These are phyloP conservation scores for Endothia cerciana DNA, from an alignment of 2,329 filamentous ascomycete genomes.

Conservation along the genomic window DNA sequence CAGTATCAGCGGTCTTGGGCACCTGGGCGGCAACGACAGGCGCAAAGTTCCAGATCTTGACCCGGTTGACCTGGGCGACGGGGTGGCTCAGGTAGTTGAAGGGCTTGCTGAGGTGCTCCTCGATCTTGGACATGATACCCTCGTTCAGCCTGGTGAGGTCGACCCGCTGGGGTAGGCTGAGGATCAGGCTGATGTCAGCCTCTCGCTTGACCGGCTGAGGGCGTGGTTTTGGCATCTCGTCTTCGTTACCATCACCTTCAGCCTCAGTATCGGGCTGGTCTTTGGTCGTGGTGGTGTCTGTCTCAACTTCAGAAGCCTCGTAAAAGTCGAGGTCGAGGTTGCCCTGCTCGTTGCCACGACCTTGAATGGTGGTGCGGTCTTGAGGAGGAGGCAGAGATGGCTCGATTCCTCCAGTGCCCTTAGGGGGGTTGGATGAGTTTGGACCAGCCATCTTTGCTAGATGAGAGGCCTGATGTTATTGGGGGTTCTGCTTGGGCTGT, in stretches of 20 bases:
- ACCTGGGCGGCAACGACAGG: conserved; percentile 15
- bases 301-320: background rate
- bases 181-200: conserved; percentile 54
- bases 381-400: background rate
- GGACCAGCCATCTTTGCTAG: conserved; percentile 17
- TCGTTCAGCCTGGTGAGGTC: conserved; percentile 57
- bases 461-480: conserved; percentile 17
- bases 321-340: background rate
- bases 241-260: conserved; percentile 18
- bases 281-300: conserved; percentile 9
- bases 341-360: background rate
- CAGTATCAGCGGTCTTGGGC: conserved; percentile 3
- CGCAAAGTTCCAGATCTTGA: conserved; percentile 27
- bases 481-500: background rate
- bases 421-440: conserved; percentile 10
- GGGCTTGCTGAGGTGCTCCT: conserved; percentile 47
- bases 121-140: conserved; percentile 22
- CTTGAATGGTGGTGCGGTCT: background rate
- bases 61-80: conserved; percentile 22
- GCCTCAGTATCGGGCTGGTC: conserved; percentile 2
- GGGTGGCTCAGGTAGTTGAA: conserved; percentile 51
- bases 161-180: conserved; percentile 52
- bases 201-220: conserved; percentile 44
- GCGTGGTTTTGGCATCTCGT: conserved; percentile 43
- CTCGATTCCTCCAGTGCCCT: conserved; percentile 10